Evolutionary conservation across 2,329 filamentous ascomycete genomes (phyloP), one percentile per base, ranked within the genome.

Genomic region (Madurella mycetomatis): DNA sequence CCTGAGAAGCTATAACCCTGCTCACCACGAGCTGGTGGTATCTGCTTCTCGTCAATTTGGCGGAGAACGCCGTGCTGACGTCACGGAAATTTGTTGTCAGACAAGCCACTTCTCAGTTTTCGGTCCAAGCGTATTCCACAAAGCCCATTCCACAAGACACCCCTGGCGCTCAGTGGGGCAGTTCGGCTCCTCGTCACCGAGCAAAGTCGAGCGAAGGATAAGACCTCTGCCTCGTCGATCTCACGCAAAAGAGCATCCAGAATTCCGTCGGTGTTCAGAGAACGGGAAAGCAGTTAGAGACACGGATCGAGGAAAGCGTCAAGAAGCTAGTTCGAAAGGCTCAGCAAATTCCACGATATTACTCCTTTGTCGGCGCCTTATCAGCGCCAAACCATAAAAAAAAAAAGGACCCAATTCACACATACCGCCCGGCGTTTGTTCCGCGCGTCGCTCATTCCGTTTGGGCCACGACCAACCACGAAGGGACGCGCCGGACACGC

Each of bases 381-480:
- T 37, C 34, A 37, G 40, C 16, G n/a, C 40, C n/a, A n/a, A n/a
- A n/a, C n/a, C n/a, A n/a, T n/a, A n/a, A n/a, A n/a, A n/a, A n/a
- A 16, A n/a, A 41, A 41, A 12, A 19, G 15, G 25, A 17, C 47
- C 37, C 41, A 42, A 44, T 30, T 41, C 18, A 30, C 34, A 25
- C 49, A 47, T 19, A 47, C 49, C 32, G 49, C 42, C 43, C 45
- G 49, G 43, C 43, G 49, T 52, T 52, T 52, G 49, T 16, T 52
- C 49, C 49, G 43, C 41, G 41, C 34, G 11, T 32, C 37, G 18
- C 43, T 43, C 32, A 42, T 49, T 48, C 53, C 40, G 49, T 49
- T 46, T 46, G 53, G 39, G 43, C 47, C 41, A 45, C 41, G 54
- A 60, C 65, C 61, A 64, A 56, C 62, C 63, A 65, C 64, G 53